Evolutionary conservation across 208 protist species (phyloP).

Genomic region (Trypanosoma brucei): DNA sequence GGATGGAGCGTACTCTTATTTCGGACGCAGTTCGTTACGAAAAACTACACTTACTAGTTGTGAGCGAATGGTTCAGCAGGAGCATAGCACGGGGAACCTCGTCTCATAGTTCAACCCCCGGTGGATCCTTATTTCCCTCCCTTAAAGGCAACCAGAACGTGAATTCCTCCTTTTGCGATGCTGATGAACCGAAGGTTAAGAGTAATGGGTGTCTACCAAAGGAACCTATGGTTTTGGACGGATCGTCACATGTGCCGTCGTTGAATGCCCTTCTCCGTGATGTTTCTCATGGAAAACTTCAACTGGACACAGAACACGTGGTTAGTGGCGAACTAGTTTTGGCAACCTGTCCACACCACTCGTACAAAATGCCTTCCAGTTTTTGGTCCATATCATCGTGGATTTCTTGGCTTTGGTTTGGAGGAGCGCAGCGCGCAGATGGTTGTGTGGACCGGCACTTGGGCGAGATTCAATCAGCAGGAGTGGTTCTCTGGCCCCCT

Average conservation of each 20-base stretch:
- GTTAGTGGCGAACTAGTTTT: conserved; percentile 20
- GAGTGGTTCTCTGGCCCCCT: not conserved
- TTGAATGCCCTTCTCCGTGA: conserved; percentile 36
- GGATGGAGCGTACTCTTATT: conserved; percentile 26
- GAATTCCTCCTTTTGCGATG: too few relatives aligned
- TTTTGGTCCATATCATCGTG: not conserved
- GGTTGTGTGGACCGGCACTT: not conserved
- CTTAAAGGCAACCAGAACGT: too few relatives aligned
- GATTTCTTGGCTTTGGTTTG: not conserved
- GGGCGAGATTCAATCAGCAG: conserved; percentile 1
- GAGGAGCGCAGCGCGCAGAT: not conserved
- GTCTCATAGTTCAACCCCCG: conserved; percentile 5
- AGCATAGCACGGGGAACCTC: conserved; percentile 9
- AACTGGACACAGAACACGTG: conserved; percentile 17
- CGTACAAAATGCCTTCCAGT: too few relatives aligned
- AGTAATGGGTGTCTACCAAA: not conserved
- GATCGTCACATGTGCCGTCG: conserved; percentile 43
- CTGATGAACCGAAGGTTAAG: too few relatives aligned
- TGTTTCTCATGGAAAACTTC: conserved; percentile 8
- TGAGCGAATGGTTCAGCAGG: conserved; percentile 48
- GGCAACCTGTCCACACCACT: not conserved
- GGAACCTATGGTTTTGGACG: conserved; percentile 17
- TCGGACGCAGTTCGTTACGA: conserved; percentile 17
- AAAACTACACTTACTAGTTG: conserved; percentile 36
- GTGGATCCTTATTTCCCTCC: conserved; percentile 2